Percentiles rank a stretch among this genome's conserved stretches.
Evolutionary conservation across 257 asterid genomes (phyloP).

Genomic region (Solanum clarkiae): DNA sequence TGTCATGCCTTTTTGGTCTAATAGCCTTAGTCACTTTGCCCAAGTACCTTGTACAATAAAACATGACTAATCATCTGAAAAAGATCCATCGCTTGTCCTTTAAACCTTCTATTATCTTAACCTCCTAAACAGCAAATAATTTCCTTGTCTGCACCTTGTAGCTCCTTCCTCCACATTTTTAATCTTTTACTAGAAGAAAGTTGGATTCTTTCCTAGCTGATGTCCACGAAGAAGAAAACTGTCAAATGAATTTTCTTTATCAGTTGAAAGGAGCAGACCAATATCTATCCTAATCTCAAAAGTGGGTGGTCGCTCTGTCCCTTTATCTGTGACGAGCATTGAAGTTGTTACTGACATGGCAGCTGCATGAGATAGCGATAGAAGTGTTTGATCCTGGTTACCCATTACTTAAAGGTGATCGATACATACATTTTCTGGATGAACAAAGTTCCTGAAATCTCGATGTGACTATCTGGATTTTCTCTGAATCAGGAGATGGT

Average conservation of each 20-base stretch:
- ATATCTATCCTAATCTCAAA: background rate
- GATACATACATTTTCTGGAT: background rate
- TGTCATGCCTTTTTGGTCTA: slow-evolving; percentile 61
- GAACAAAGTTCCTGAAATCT: background rate
- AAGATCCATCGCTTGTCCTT: background rate
- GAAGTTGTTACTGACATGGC: background rate
- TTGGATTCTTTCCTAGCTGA: background rate
- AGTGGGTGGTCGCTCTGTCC: background rate
- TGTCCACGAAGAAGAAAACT: background rate
- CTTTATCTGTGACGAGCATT: background rate
- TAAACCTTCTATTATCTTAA: background rate
- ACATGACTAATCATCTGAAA: background rate
- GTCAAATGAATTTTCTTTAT: background rate
- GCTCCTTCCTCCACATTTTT: background rate
- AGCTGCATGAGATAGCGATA: background rate
- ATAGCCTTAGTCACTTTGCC: slow-evolving; percentile 43
- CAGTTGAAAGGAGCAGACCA: background rate
- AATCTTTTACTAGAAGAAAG: background rate
- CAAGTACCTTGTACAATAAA: slow-evolving; percentile 19
- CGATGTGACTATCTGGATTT: background rate
- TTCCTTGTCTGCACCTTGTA: background rate
- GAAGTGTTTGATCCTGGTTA: background rate
- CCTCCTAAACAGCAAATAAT: background rate
- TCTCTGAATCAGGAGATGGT: background rate
- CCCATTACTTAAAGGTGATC: background rate